Percentiles rank a stretch among this genome's conserved stretches.
phyloP scores from a whole-genome alignment of 2,329 filamentous ascomycete genomes.

The Thielaviopsis cerberus region DNA sequence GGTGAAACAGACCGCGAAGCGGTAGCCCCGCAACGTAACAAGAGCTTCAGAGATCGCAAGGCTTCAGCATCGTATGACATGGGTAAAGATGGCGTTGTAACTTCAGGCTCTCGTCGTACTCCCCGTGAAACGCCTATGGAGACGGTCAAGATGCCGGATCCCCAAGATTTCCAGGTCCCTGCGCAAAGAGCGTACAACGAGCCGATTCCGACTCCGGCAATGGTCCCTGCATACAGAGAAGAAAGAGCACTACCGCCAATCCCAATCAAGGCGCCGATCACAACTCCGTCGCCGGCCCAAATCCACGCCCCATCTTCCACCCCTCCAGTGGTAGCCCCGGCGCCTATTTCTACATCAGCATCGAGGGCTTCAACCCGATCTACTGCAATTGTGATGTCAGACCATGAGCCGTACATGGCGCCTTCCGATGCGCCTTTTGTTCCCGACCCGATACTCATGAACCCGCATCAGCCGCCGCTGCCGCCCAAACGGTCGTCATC shows the following conservation, averaged over 20 bases:
- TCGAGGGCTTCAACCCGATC: conserved; percentile 14
- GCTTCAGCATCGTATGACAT: conserved; percentile 1
- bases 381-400: conserved; percentile 12
- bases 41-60: conserved; percentile 6
- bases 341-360: not conserved
- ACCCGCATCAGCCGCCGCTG: conserved; percentile 15
- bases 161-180: not conserved
- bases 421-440: conserved; percentile 8
- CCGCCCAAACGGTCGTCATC: conserved; percentile 18
- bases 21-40: not conserved
- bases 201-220: not conserved
- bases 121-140: not conserved
- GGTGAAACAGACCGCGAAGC: not conserved
- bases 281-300: not conserved
- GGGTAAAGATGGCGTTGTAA: not conserved
- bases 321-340: not conserved
- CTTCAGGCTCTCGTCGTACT: conserved; percentile 5
- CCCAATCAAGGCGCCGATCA: not conserved
- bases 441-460: conserved; percentile 10
- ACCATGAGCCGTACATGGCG: conserved; percentile 14
- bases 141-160: conserved; percentile 1
- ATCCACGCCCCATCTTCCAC: not conserved
- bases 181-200: not conserved
- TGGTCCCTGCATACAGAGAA: not conserved
- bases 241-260: not conserved